Evolutionary conservation across 176 grass and related monocot species (phyloP), one percentile per base, ranked within the genome.

Genomic region (Bolboschoenus planiculmis): DNA sequence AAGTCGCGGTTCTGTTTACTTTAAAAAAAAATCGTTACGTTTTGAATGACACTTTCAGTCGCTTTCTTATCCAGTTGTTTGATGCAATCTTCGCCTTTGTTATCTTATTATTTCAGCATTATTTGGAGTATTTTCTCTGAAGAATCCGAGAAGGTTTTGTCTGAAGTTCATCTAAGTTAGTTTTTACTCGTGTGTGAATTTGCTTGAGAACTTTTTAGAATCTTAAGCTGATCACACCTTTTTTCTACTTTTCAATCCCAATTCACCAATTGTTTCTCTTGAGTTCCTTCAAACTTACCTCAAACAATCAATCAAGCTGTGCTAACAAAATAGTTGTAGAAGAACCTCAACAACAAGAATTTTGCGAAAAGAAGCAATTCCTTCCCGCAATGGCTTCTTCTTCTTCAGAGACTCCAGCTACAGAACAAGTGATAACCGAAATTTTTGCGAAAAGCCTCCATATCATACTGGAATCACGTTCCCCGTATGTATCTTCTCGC

Each of bases 401-500:
- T 23, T 39, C 61, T 10, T 83, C 95, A 23, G 95, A 94, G 55
- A 81, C 95, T n/a, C 87, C 95, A 47, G 89, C 86, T 55, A 86
- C 90, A n/a, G 95, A 97, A 83, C 95, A 97, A 70, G 92, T 97
- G 53, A 97, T 97, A 72, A 97, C 95, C 0, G 95, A 94, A 74
- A 92, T 97, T 70, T 94, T 97, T 21, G 92, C 92, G 50, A 97
- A 97, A 84, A 94, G 90, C 78, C 92, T 97, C 23, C 95, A 92
- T 85, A 94, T 97, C 77, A 92, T 97, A 81, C 88, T 97, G 37
- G 88, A 97, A 89, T 97, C 90, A 0, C 88, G 95, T 37, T 97
- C 95, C 30, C 95, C 95, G 1, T 97, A 91, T 1, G 92, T 89
- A 3, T 97, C 92, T 5, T 94, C 92, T 0, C 95, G 92, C 73